A percentile compares a stretch with the other conserved stretches of the same genome.
phyloP scores from a whole-genome alignment of 495 filamentous ascomycete species.

The Penicillium robsamsonii region DNA sequence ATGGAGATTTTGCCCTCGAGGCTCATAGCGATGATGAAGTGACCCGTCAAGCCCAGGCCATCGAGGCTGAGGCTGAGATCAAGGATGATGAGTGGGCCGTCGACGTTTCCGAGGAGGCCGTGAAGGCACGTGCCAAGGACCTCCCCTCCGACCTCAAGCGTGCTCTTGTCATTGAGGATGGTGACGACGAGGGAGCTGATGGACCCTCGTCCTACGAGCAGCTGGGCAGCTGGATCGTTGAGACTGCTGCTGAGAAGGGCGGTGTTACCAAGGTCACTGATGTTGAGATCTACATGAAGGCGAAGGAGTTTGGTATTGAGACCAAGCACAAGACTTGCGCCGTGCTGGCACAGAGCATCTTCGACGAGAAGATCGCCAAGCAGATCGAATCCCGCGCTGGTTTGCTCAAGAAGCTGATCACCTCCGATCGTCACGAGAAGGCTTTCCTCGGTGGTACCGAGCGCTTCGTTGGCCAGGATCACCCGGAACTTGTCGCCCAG shows the following conservation, averaged over 20 bases:
- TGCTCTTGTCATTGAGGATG: slow-evolving; percentile 79
- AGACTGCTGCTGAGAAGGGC: slow-evolving; percentile 66
- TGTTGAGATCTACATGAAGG: slow-evolving; percentile 91
- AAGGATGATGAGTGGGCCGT: slow-evolving; percentile 93
- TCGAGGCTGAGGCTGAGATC: slow-evolving; percentile 61
- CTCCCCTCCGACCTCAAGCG: slow-evolving; percentile 90
- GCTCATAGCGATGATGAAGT: slow-evolving; percentile 90
- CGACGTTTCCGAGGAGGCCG: slow-evolving; percentile 90
- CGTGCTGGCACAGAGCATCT: slow-evolving; percentile 90
- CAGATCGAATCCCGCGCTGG: slow-evolving; percentile 78
- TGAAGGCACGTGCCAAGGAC: slow-evolving; percentile 88
- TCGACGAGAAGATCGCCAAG: slow-evolving; percentile 83
- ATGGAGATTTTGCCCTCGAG: slow-evolving; percentile 66
- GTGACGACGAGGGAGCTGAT: slow-evolving; percentile 81
- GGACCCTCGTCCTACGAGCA: slow-evolving; percentile 84
- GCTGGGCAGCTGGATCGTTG: slow-evolving; percentile 88
- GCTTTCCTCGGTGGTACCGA: slow-evolving; percentile 96
- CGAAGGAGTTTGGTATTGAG: slow-evolving; percentile 91
- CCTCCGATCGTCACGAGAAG: slow-evolving; percentile 90
- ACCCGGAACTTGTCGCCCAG: slow-evolving; percentile 72
- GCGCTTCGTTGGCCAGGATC: slow-evolving; percentile 82
- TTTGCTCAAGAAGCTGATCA: slow-evolving; percentile 90
- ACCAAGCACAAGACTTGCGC: slow-evolving; percentile 89
- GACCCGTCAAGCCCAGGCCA: slow-evolving; percentile 77
- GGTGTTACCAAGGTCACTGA: slow-evolving; percentile 74